Conservation (phyloP, 768 basidiomycete species). For the Tephrocybe sp. region DNA sequence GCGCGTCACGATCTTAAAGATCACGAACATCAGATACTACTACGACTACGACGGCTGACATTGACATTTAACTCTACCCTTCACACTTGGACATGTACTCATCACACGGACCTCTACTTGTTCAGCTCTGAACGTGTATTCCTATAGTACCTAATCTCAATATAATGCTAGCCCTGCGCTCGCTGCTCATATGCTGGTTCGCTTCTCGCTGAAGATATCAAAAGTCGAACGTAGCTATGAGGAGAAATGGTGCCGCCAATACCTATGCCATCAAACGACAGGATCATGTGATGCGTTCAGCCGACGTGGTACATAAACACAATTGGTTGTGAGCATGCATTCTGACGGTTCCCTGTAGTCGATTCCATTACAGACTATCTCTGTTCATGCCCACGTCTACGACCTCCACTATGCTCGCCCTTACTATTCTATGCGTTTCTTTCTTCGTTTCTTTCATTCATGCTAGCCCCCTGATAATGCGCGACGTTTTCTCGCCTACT, state of each 20-base stretch:
- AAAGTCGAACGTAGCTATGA: slow-evolving; percentile 3
- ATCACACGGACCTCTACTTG: neutral
- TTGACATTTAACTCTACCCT: slow-evolving; percentile 12
- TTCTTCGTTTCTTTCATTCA: slow-evolving; percentile 27
- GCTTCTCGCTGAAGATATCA: too few species aligned
- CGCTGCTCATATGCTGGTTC: slow-evolving; percentile 1
- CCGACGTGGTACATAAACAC: slow-evolving; percentile 18
- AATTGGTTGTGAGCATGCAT: slow-evolving; percentile 5
- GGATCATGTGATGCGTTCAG: slow-evolving; percentile 20
- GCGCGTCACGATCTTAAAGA: slow-evolving; percentile 6
- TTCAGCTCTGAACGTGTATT: slow-evolving; percentile 12
- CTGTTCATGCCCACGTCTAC: slow-evolving; percentile 17
- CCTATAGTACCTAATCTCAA: slow-evolving; percentile 11
- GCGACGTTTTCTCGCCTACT: slow-evolving; percentile 48
- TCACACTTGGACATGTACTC: neutral
- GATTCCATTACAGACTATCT: slow-evolving; percentile 14
- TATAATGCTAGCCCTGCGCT: slow-evolving; percentile 9
- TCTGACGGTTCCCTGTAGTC: slow-evolving; percentile 12
- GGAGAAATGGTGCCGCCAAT: neutral
- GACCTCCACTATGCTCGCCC: slow-evolving; percentile 25
- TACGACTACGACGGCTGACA: slow-evolving; percentile 12
- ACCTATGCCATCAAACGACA: slow-evolving; percentile 14
- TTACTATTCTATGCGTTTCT: slow-evolving; percentile 27
- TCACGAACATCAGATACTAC: slow-evolving; percentile 4
- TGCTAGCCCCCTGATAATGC: slow-evolving; percentile 33